Evolutionary conservation across 768 basidiomycete genomes (phyloP).

Genomic region (Hydnomerulius pinastri): DNA sequence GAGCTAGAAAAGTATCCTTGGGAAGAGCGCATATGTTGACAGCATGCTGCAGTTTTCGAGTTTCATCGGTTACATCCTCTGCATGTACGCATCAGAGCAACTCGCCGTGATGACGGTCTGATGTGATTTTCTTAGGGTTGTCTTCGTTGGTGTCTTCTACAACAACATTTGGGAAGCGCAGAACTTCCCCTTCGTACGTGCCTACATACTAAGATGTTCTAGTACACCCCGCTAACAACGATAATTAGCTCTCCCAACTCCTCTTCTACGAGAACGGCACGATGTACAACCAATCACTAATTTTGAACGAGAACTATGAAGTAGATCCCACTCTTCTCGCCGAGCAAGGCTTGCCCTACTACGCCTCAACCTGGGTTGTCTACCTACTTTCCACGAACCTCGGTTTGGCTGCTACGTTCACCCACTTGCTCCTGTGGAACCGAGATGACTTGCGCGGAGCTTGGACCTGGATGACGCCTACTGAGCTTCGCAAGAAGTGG

Average conservation of each 20-base stretch:
- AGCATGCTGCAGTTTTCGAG: conserved; percentile 36
- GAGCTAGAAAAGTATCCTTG: conserved; percentile 1
- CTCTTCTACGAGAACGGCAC: conserved; percentile 56
- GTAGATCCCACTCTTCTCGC: conserved; percentile 52
- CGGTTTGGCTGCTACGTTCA: conserved; percentile 48
- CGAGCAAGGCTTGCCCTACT: conserved; percentile 38
- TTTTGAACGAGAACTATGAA: conserved; percentile 52
- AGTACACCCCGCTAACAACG: neutral
- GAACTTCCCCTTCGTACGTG: conserved; percentile 56
- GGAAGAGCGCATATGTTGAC: neutral
- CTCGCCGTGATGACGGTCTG: neutral
- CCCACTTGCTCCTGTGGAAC: conserved; percentile 56
- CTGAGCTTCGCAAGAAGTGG: conserved; percentile 28
- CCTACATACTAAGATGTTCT: conserved; percentile 23
- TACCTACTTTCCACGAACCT: conserved; percentile 18
- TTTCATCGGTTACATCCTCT: conserved; percentile 50
- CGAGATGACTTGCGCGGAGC: conserved; percentile 46
- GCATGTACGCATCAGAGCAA: conserved; percentile 40
- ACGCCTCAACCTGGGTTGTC: conserved; percentile 27
- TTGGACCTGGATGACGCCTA: conserved; percentile 48
- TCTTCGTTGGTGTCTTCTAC: conserved; percentile 39
- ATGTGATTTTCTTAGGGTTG: conserved; percentile 22
- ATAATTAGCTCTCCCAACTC: conserved; percentile 43
- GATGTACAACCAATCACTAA: conserved; percentile 50
- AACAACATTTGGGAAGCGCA: conserved; percentile 59